These are phyloP conservation scores for Xylaria sp. DNA, from an alignment of 2,329 filamentous ascomycete species.

Conservation along the genomic window DNA sequence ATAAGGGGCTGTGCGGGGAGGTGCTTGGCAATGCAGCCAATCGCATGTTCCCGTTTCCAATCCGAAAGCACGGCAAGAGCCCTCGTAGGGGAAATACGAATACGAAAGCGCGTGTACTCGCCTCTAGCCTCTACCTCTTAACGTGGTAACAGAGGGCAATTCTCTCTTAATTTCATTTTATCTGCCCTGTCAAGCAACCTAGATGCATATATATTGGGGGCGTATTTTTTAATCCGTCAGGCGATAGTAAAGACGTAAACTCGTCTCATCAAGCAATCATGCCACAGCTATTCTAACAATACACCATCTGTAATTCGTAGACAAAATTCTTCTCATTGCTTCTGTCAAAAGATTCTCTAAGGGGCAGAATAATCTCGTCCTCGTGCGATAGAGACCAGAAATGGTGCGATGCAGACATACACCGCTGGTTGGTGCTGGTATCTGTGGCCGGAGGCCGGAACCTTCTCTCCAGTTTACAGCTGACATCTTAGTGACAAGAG, in stretches of 20 bases:
- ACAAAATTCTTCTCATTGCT: neutral
- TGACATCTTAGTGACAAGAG: neutral
- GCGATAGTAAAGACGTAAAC: neutral
- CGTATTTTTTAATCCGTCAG: neutral
- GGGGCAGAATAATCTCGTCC: neutral
- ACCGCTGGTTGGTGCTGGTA: neutral
- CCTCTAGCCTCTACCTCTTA: neutral
- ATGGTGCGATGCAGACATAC: constrained; percentile 4
- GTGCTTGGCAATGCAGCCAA: constrained; percentile 10
- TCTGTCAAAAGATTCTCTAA: neutral
- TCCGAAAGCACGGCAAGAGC: constrained; percentile 3
- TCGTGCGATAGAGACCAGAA: constrained; percentile 7
- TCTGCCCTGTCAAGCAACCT: neutral
- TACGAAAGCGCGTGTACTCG: constrained; percentile 24
- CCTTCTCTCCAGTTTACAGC: neutral
- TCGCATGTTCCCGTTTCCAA: constrained; percentile 21
- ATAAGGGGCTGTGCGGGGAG: constrained; percentile 24
- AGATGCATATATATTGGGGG: neutral
- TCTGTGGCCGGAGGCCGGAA: too few relatives aligned
- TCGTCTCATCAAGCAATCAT: constrained; percentile 20
- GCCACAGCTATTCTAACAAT: constrained; percentile 2
- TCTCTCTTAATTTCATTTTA: neutral
- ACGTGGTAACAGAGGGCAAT: neutral
- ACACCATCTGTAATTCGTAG: neutral
- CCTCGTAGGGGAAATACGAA: constrained; percentile 25